Conservation (phyloP, 331 rosid species). For the Phaseolus coccineus region DNA sequence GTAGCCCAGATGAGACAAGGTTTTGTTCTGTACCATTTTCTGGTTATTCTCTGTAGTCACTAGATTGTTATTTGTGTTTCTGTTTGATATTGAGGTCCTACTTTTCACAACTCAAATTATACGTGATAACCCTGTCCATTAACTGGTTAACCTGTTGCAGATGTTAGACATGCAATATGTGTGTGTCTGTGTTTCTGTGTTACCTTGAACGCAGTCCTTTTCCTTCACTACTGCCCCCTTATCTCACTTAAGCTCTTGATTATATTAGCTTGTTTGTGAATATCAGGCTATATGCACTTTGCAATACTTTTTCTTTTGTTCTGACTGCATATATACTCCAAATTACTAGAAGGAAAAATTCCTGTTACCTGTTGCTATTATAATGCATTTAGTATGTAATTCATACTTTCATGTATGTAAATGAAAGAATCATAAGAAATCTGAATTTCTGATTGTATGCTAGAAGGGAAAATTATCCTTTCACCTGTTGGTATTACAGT, state of each 20-base stretch:
- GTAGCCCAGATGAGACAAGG: slow-evolving; percentile 46
- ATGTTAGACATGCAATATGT: not conserved
- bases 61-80: slow-evolving; percentile 31
- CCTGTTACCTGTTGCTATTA: not conserved
- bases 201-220: not conserved
- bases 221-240: slow-evolving; percentile 10
- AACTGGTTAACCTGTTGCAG: not conserved
- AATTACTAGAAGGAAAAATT: not conserved
- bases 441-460: not conserved
- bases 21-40: slow-evolving; percentile 46
- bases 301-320: not conserved
- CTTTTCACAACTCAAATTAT: slow-evolving; percentile 36
- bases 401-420: not conserved
- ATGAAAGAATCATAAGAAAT: not conserved
- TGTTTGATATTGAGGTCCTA: slow-evolving; percentile 30
- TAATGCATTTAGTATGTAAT: not conserved
- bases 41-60: slow-evolving; percentile 42
- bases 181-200: not conserved
- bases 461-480: not conserved
- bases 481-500: slow-evolving; percentile 1
- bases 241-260: slow-evolving; percentile 13
- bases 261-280: slow-evolving; percentile 14
- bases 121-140: slow-evolving; percentile 24
- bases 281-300: slow-evolving; percentile 18
- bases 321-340: not conserved